Base-by-base conservation (phyloP, 1,284 basidiomycete genomes). In the Ceratobasidium sp. region DNA sequence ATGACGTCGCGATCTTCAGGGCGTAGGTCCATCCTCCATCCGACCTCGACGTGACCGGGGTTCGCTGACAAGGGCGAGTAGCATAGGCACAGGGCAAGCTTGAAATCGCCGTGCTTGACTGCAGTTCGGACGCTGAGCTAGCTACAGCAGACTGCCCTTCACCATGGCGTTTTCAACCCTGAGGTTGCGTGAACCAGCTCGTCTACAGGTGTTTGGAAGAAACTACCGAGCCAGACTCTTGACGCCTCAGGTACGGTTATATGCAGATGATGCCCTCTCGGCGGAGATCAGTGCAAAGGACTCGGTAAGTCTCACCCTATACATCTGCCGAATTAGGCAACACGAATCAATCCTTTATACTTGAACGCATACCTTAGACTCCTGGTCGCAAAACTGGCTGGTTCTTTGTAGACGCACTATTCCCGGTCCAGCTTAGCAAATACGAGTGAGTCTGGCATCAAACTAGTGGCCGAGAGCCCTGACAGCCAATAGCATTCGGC, bases 241-340 rank as follows among this genome's bases (percentile, higher is more conserved):
- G 10, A 31, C 47, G 32, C 31, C 58, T 17, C 58, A 64, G 15
- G n/a, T 35, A 5, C 58, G 58, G 7, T 13, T 20, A 3, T 64
- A 47, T 27, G 58, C 47, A 17, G 58, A 64, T 25, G 58, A 64
- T 35, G 58, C 58, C 15, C 43, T 64, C 31, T 64, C 58, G 47
- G 58, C 58, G 29, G 58, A 64, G 45, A 64, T 64, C 27, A 64
- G 31, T 45, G 58, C 58, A 15, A 64, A 64, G 20, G 58, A 64
- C 58, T 64, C 58, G 58, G 58, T 64, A 40, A 22, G 58, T 29
- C 8, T 42, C 34, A 55, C 20, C 3, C 27, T 42, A 27, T 22
- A 7, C 22, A 7, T 47, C 22, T 22, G 7, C 45, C 45, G 7
- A 47, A 12, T 15, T 47, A 12, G 45, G 20, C 7, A 12, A 47